Evolutionary conservation across 306 rosid species (phyloP), one percentile per base, ranked within the genome.

Genomic region (Parietaria judaica): DNA sequence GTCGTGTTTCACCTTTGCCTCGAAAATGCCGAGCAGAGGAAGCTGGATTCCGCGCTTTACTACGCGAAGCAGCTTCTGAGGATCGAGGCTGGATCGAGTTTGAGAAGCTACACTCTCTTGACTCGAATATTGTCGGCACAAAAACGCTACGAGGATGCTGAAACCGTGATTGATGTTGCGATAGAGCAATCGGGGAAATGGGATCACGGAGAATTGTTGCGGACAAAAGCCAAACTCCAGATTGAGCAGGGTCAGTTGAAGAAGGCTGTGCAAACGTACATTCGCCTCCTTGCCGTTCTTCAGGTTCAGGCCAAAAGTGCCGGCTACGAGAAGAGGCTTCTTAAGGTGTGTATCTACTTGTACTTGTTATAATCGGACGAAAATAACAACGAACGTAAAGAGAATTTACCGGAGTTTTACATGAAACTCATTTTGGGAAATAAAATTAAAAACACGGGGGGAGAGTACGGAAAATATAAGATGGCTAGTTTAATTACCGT

Each of bases 11-110:
- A 87, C 75, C 95, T 91, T 66, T 85, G 92, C 68, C 78, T 91
- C 48, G 97, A 91, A 79, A 76, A 83, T 63, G 96, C 96, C 13
- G 97, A 91, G 72, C 96, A 85, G 64, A 76, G 96, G 64, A 81
- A 85, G 69, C 72, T 91, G 73, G 83, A 79, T 69, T 14, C 63
- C 45, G 96, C 96, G 49, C 80, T 83, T 61, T 51, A 75, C 70
- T 83, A 72, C 72, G 96, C 95, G 61, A 91, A 71, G 74, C 67
- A 80, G 72, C 66, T 87, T 50, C 14, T 91, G 64, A 68, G 75
- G 61, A 80, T 91, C 52, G 96, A 85, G 61, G 87, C 82, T n/a
- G 97, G 97, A 37, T 81, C 89, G 43, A 83, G 68, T 67, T 47
- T 82, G 17, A 61, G 36, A 51, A 79, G 75, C 31, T 85, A 85